phyloP scores from a whole-genome alignment of 2,329 filamentous ascomycete genomes.

The Diplodia sapinea region DNA sequence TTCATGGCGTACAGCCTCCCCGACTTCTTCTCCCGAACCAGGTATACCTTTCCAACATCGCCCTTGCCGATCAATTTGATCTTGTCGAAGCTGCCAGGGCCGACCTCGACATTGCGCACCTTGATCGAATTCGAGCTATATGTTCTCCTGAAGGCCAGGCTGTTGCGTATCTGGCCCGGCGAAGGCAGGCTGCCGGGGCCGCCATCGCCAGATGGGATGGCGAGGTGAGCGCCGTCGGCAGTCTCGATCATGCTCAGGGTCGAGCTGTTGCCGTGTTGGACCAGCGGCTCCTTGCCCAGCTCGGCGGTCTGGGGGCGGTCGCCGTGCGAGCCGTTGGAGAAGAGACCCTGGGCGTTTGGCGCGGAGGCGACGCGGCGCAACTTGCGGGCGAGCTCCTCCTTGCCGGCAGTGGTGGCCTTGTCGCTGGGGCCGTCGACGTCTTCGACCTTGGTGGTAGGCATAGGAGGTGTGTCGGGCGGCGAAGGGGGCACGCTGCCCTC shows the following conservation, averaged over 20 bases:
- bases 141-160: slow-evolving; percentile 84
- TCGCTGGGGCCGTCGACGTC: slow-evolving; percentile 68
- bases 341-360: slow-evolving; percentile 94
- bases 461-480: slow-evolving; percentile 84
- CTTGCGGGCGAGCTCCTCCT: slow-evolving; percentile 93
- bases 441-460: slow-evolving; percentile 66
- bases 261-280: slow-evolving; percentile 60
- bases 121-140: slow-evolving; percentile 99
- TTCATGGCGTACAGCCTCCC: slow-evolving; percentile 97
- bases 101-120: slow-evolving; percentile 94
- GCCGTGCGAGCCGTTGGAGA: slow-evolving; percentile 58
- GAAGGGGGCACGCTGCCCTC: slow-evolving; percentile 91
- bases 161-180: slow-evolving; percentile 67
- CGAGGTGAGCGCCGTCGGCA: slow-evolving; percentile 41
- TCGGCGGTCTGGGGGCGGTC: slow-evolving; percentile 81
- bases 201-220: slow-evolving; percentile 50
- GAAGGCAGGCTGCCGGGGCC: slow-evolving; percentile 62
- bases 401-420: slow-evolving; percentile 76
- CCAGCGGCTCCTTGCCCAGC: slow-evolving; percentile 79
- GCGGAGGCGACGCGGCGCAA: slow-evolving; percentile 93
- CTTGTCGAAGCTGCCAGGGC: slow-evolving; percentile 96
- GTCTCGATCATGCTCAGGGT: slow-evolving; percentile 61
- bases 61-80: slow-evolving; percentile 99
- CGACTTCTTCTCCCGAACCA: slow-evolving; percentile 98
- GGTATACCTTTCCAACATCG: slow-evolving; percentile 97